Percentiles rank a stretch among this genome's conserved stretches.
Conservation (phyloP, 2,329 filamentous ascomycete species). For the Davidsoniella virescens region DNA sequence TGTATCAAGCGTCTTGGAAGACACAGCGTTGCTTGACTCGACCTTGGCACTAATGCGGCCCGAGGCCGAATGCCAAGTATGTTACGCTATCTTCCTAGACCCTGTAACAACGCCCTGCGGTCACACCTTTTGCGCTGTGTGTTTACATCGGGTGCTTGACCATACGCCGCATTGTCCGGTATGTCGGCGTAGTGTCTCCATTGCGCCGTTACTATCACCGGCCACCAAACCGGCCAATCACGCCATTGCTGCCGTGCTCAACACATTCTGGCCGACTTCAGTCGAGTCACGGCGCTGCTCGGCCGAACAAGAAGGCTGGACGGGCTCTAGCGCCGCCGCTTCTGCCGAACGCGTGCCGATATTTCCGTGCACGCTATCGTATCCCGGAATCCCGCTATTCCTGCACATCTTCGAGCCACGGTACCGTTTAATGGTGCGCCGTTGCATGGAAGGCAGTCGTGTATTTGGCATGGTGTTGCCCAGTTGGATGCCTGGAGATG, state of each 20-base stretch:
- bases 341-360: constrained; percentile 34
- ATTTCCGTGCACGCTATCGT: constrained; percentile 69
- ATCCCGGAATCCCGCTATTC: constrained; percentile 71
- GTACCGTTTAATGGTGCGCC: constrained; percentile 76
- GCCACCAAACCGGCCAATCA: constrained; percentile 39
- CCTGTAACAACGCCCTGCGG: constrained; percentile 75
- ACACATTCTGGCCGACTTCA: constrained; percentile 52
- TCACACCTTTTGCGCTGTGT: constrained; percentile 75
- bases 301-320: constrained; percentile 36
- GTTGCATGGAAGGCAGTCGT: constrained; percentile 54
- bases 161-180: constrained; percentile 66
- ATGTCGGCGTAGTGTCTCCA: constrained; percentile 50
- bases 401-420: constrained; percentile 86
- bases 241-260: constrained; percentile 45
- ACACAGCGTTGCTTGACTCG: constrained; percentile 23
- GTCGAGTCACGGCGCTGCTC: constrained; percentile 40
- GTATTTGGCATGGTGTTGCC: constrained; percentile 78
- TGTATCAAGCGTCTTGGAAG: not conserved
- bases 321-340: constrained; percentile 35
- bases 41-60: constrained; percentile 45
- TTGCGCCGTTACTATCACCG: constrained; percentile 28
- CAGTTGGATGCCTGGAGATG: constrained; percentile 30
- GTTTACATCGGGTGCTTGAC: constrained; percentile 59
- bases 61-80: constrained; percentile 79
- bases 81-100: constrained; percentile 66